Evolutionary conservation across 225 moss, liverwort and hornwort genomes (phyloP), one percentile per base, ranked within the genome.

Genomic region (Lunularia cruciata): DNA sequence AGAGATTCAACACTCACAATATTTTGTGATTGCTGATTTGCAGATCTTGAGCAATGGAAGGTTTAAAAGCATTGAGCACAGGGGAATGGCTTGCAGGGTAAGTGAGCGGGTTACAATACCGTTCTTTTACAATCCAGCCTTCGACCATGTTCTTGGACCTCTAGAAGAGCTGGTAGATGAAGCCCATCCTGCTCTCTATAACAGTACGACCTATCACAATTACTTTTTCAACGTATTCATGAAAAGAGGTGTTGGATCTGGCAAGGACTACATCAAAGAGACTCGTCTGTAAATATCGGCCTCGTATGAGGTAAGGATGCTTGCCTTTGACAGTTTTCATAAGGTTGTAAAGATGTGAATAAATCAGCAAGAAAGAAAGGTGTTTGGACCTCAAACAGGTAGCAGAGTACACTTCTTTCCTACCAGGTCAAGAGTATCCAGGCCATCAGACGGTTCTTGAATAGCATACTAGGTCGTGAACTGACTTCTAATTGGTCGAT

Each of bases 91-190:
- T 61, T 26, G 25, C 39, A 61, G 45, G 30, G 45, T 19, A 25
- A 64, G 28, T 14, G 45, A 64, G 19, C 45, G 63, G 3, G 8
- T 64, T 6, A 46, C 63, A 0, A 64, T 64, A 46, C 63, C 63
- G 13, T 64, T 64, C 40, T 61, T 61, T 13, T 61, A 61, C 42
- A 61, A 61, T 25, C 61, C 61, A 5, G 39, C 61, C 25, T 61
- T 61, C 37, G 63, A 64, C 15, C 11, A 43, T 12, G 30, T 46
- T 15, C 28, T 64, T 45, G 63, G 23, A 45, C 63, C 63, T 28
- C 46, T 46, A 28, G 63, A 64, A 18, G 63, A 46, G 63, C 63
- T 46, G 63, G 63, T 64, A 7, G 63, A 64, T 47, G 63, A 46
- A 3, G 23, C 43, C 46, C 45, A 64, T 64, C 63, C 63, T 64